A percentile compares a stretch with the other conserved stretches of the same genome.
These are phyloP conservation scores for Xylaria nigripes DNA, from an alignment of 495 filamentous ascomycete genomes.

Conservation along the genomic window DNA sequence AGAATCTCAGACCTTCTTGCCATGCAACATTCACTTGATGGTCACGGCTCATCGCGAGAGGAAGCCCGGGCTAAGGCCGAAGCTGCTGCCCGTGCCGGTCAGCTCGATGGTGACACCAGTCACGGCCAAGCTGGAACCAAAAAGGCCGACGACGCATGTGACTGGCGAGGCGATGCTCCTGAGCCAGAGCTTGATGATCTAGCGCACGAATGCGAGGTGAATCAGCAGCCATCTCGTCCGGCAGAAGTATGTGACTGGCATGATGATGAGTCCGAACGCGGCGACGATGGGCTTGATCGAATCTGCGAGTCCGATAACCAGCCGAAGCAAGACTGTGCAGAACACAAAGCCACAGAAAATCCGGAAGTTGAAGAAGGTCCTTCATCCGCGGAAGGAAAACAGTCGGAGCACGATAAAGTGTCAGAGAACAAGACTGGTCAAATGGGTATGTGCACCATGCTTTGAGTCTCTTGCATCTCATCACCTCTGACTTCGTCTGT, in stretches of 20 bases:
- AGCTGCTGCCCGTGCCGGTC: slow-evolving; percentile 11
- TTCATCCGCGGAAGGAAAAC: neutral
- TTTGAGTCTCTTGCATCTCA: neutral
- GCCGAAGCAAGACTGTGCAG: no score
- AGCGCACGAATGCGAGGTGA: slow-evolving; percentile 7
- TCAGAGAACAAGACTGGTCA: neutral
- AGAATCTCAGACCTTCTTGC: neutral
- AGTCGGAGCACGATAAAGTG: neutral
- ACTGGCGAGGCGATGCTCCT: slow-evolving; percentile 20
- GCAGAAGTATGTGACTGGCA: slow-evolving; percentile 8
- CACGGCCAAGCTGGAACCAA: neutral
- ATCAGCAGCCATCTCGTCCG: slow-evolving; percentile 10
- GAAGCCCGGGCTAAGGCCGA: slow-evolving; percentile 13
- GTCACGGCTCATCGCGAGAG: slow-evolving; percentile 13
- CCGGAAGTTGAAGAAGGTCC: neutral
- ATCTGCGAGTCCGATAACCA: neutral
- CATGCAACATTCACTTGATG: slow-evolving; percentile 11
- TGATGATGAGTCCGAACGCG: slow-evolving; percentile 1
- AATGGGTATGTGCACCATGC: neutral
- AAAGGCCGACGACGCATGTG: slow-evolving; percentile 10
- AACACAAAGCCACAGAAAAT: neutral
- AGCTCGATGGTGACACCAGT: slow-evolving; percentile 11
- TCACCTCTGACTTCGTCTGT: neutral
- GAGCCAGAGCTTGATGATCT: slow-evolving; percentile 24
- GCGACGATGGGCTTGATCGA: slow-evolving; percentile 1